phyloP scores from a whole-genome alignment of 2,329 filamentous ascomycete genomes.

The Ophiosphaerella korrae region DNA sequence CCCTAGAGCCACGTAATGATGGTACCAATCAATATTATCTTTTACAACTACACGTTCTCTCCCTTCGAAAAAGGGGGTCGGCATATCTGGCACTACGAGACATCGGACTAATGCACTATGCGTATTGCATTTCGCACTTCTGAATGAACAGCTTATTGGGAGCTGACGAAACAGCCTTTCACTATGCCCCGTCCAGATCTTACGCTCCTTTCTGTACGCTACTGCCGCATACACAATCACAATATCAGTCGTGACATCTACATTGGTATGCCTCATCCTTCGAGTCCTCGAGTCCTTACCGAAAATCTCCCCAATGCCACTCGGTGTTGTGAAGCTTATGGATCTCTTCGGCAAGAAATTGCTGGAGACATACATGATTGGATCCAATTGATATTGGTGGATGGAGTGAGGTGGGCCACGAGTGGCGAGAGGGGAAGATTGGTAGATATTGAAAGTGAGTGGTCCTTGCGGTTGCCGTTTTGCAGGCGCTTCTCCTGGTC shows the following conservation, averaged over 20 bases:
- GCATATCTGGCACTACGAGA: conserved; percentile 70
- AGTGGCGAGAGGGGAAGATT: conserved; percentile 57
- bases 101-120: conserved; percentile 62
- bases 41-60: conserved; percentile 70
- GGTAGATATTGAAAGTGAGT: conserved; percentile 67
- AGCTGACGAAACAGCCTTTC: conserved; percentile 58
- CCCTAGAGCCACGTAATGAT: conserved; percentile 1
- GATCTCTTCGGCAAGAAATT: conserved; percentile 60
- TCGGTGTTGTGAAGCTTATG: conserved; percentile 38
- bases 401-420: conserved; percentile 69
- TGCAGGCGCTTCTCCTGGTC: neutral
- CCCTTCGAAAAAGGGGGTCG: conserved; percentile 66
- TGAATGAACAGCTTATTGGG: neutral
- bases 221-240: conserved; percentile 73
- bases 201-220: conserved; percentile 63
- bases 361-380: conserved; percentile 61
- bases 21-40: conserved; percentile 54
- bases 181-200: conserved; percentile 71
- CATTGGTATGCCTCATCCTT: conserved; percentile 74
- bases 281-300: conserved; percentile 60
- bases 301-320: conserved; percentile 32
- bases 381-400: conserved; percentile 65
- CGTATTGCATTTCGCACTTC: conserved; percentile 2
- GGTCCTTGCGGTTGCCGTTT: neutral
- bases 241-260: conserved; percentile 69